Evolutionary conservation across 2,329 filamentous ascomycete genomes (phyloP), one percentile per base, ranked within the genome.

Genomic region (Apiospora hydei): DNA sequence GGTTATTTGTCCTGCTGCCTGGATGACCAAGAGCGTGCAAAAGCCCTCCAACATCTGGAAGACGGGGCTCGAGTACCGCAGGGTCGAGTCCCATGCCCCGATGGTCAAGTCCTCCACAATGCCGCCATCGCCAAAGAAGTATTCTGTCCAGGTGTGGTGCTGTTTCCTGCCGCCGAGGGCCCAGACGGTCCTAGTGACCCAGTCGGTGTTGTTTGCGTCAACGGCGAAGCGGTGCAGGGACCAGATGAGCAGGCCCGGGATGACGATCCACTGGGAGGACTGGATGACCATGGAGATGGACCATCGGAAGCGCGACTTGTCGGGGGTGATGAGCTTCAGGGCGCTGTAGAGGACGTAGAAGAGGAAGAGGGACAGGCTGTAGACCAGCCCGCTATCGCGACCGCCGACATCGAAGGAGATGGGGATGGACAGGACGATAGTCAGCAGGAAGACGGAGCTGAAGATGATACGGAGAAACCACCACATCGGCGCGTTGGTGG

Each of bases 321-420:
- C 90, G n/a, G 95, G 94, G 0, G 95, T 97, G 18, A 91, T 87
- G 73, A 98, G 88, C 80, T 93, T 94, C 76, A 96, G 86, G 74
- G 90, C 85, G 71, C 95, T 98, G 84, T 96, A 95, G 82, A 94
- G 84, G 81, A 98, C 92, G 86, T 98, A 98, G 87, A 97, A 98
- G 78, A 89, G 87, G 77, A 96, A 95, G 71, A 98, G 90, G 67
- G 93, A 91, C 70, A 98, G 89, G 80, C 95, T 98, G 86, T 97
- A 98, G 74, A 95, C 96, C 80, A 99, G 88, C 73, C 96, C 96
- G 80, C 95, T 97, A 78, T 96, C 95, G 79, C 94, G 92, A 74
- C 96, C 96, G 81, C 96, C 96, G 79, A 98, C 96, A 89, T 99
- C 96, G 86, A 98, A 98, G 79, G 96, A 94, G 81, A 99, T 92